Evolutionary conservation across 2,329 filamentous ascomycete species (phyloP), one percentile per base, ranked within the genome.

Genomic region (Colletotrichum sp.): DNA sequence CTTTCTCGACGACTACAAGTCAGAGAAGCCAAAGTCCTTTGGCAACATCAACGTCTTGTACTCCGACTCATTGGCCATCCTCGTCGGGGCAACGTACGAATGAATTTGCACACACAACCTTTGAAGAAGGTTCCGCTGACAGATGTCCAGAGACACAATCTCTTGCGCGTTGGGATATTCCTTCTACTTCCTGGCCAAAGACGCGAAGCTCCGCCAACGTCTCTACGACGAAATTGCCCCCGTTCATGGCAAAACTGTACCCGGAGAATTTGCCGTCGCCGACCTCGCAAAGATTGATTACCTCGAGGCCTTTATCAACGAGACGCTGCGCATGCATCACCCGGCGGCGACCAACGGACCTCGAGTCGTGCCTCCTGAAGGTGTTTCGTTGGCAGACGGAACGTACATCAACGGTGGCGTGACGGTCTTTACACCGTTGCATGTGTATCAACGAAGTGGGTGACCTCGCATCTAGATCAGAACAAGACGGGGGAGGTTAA

Each of bases 311-410:
- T 65, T 82, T 12, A 81, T 83, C 28, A 79, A 81, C 24, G 83
- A 84, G 68, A 81, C 81, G 1, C 72, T 84, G 32, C 78, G 83
- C 1, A 63, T 83, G 10, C 71, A 84, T n/a, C 79, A 78, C 8
- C 80, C 82, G 0, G 78, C 80, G 1, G 78, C 82, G 16, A 80
- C 80, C 3, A 82, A 80, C 12, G 82, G 79, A 3, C 73, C 79
- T 18, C 79, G 81, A 7, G 60, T 79, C 5, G 79, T 80, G 1
- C 80, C 82, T 2, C 76, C 79, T 4, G 76, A 78, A 26, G 83
- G 82, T 1, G 71, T 83, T 3, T 7, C 44, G 10, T 71, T 52
- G 3, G 71, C 83, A 6, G 80, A 81, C 21, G 78, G 75, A 9
- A 76, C 66, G 6, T 80, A 78, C 26, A 82, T 84, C n/a, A 81